These are phyloP conservation scores for Leccinum olivaceopallidum DNA, from an alignment of 768 basidiomycete genomes.

Conservation along the genomic window DNA sequence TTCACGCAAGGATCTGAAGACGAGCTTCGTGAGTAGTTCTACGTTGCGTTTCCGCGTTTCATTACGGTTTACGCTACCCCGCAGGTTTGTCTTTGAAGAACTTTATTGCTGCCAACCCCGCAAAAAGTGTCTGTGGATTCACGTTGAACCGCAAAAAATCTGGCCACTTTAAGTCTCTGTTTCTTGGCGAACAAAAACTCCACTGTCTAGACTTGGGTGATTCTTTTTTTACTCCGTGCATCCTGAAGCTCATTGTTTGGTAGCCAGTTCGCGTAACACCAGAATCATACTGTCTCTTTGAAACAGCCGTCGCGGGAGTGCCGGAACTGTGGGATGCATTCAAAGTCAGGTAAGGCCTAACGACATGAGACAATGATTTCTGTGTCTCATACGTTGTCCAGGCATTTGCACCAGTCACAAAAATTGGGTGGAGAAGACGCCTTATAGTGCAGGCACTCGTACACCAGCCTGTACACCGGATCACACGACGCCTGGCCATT, in stretches of 20 bases:
- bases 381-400: slow-evolving; percentile 28
- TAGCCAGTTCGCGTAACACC: slow-evolving; percentile 87
- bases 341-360: slow-evolving; percentile 71
- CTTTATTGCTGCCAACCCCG: slow-evolving; percentile 89
- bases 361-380: background rate
- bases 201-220: slow-evolving; percentile 50
- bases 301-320: slow-evolving; percentile 87
- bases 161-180: slow-evolving; percentile 87
- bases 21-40: slow-evolving; percentile 70
- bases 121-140: slow-evolving; percentile 95
- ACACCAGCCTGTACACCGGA: slow-evolving; percentile 76
- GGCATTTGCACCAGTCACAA: slow-evolving; percentile 79
- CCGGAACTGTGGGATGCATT: slow-evolving; percentile 96
- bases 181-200: slow-evolving; percentile 77
- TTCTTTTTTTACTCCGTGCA: background rate
- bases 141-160: slow-evolving; percentile 86
- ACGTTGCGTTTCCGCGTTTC: background rate
- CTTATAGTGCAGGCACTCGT: slow-evolving; percentile 70
- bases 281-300: slow-evolving; percentile 87
- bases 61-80: background rate
- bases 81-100: slow-evolving; percentile 86
- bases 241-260: slow-evolving; percentile 6
- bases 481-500: slow-evolving; percentile 74
- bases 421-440: slow-evolving; percentile 73
- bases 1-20: too few relatives aligned